Base-by-base conservation (phyloP, 1,284 basidiomycete species). In the Ceratobasidium sp. region DNA sequence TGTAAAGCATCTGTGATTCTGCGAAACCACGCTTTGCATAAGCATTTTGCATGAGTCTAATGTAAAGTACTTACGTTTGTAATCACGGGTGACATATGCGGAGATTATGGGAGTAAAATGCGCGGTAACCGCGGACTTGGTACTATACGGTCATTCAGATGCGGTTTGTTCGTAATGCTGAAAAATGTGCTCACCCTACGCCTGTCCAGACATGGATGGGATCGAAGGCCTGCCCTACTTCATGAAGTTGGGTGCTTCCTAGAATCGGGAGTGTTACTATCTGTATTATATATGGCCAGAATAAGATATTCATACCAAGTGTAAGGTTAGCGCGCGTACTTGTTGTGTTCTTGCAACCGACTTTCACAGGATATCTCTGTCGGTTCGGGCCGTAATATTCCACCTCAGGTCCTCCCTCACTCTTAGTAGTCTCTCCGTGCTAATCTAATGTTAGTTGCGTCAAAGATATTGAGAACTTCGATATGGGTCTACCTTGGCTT, bases 51-150 rank as follows among this genome's bases (percentile, higher is more conserved):
- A 13, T 35, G 9, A 35, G 35, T 13, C 16, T 1, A 3, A 11
- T 14, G 14, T 21, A 11, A 8, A 44, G 47, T 5, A 49, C 54
- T 11, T 59, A 43, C 57, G 47, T 38, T 50, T 46, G 46, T 54
- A 66, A 13, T 50, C 47, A 14, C 63, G 32, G 18, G 63, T 66
- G 5, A 66, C 63, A 23, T 54, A 66, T 16, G 63, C 63, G n/a
- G n/a, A 18, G 7, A 66, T 8, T 5, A 41, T 41, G 8, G 63
- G 63, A 7, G 63, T 66, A 21, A 52, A 66, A 16, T 66, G 63
- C 23, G 46, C 63, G 9, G 63, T 50, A 4, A 66, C n/a, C 30
- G 30, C 54, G 0, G 63, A 66, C 7, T 66, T 44, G 32, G 63
- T 30, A 7, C 63, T 66, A 21, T 11, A 28, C 1, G 21, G 4